Evolutionary conservation across 2,329 filamentous ascomycete species (phyloP).

Genomic region (Didymella keratinophila): DNA sequence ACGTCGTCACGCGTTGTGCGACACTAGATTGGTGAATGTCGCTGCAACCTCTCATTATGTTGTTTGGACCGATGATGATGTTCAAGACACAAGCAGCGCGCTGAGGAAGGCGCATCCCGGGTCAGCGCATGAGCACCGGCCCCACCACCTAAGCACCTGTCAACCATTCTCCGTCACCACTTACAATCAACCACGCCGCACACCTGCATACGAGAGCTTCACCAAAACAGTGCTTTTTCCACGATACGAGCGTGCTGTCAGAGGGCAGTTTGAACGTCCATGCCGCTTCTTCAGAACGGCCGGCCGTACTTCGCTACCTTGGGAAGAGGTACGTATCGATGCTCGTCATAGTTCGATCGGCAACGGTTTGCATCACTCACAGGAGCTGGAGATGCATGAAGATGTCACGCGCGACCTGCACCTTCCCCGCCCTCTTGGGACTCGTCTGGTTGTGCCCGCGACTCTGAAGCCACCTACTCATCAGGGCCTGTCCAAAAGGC

Average conservation of each 20-base stretch:
- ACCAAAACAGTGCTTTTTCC: not conserved
- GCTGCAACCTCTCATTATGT: constrained; percentile 26
- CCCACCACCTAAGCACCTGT: constrained; percentile 17
- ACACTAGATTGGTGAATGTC: constrained; percentile 20
- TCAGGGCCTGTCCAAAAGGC: constrained; percentile 15
- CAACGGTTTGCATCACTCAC: constrained; percentile 38
- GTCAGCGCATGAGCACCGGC: constrained; percentile 26
- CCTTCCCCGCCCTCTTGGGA: constrained; percentile 37
- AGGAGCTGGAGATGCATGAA: constrained; percentile 36
- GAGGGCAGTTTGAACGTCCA: not conserved
- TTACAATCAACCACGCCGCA: constrained; percentile 7
- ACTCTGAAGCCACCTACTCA: constrained; percentile 49
- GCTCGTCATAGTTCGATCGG: constrained; percentile 37
- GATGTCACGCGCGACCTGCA: constrained; percentile 46
- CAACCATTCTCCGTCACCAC: constrained; percentile 13
- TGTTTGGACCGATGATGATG: constrained; percentile 30
- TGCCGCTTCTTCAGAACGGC: not conserved
- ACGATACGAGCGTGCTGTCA: not conserved
- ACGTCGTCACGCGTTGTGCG: constrained; percentile 29
- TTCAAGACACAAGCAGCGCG: constrained; percentile 18
- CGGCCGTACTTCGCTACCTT: constrained; percentile 8
- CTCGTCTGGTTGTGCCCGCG: constrained; percentile 42
- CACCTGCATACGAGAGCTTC: constrained; percentile 4
- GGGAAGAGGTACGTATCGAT: constrained; percentile 10
- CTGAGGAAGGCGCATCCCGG: constrained; percentile 22